Evolutionary conservation across 495 filamentous ascomycete species (phyloP).

Genomic region (Lineolata rhizophorae): DNA sequence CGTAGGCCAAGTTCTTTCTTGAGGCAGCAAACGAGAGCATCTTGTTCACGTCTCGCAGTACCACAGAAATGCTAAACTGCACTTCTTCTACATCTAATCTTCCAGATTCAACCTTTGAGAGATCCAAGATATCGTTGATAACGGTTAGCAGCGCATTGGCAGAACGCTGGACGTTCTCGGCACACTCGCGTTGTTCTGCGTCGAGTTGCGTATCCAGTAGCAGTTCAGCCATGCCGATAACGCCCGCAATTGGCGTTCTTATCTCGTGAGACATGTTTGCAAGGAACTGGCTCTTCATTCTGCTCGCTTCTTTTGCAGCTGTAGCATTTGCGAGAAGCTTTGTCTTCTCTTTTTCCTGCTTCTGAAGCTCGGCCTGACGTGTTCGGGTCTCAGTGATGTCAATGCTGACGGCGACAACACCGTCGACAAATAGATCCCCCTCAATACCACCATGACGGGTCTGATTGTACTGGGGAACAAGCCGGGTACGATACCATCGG

Average conservation of each 20-base stretch:
- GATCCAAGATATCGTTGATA: constrained; percentile 78
- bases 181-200: constrained; percentile 48
- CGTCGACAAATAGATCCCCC: constrained; percentile 28
- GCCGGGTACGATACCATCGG: constrained; percentile 41
- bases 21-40: constrained; percentile 29
- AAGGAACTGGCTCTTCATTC: constrained; percentile 47
- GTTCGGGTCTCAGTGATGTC: constrained; percentile 44
- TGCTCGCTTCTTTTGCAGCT: constrained; percentile 45
- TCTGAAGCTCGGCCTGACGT: constrained; percentile 30
- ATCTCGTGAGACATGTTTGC: constrained; percentile 79
- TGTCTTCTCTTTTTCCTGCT: constrained; percentile 37
- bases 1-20: constrained; percentile 15
- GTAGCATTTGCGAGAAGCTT: constrained; percentile 40
- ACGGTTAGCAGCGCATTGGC: constrained; percentile 65
- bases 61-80: constrained; percentile 46
- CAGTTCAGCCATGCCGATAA: constrained; percentile 19
- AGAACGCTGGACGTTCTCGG: constrained; percentile 59
- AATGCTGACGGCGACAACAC: constrained; percentile 45
- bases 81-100: constrained; percentile 51
- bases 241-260: constrained; percentile 43
- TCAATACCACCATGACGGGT: constrained; percentile 20
- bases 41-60: constrained; percentile 48
- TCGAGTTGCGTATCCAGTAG: constrained; percentile 37
- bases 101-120: constrained; percentile 71
- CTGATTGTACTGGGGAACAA: constrained; percentile 34